Evolutionary conservation across 208 protist genomes (phyloP).

Genomic region (Leishmania braziliensis): DNA sequence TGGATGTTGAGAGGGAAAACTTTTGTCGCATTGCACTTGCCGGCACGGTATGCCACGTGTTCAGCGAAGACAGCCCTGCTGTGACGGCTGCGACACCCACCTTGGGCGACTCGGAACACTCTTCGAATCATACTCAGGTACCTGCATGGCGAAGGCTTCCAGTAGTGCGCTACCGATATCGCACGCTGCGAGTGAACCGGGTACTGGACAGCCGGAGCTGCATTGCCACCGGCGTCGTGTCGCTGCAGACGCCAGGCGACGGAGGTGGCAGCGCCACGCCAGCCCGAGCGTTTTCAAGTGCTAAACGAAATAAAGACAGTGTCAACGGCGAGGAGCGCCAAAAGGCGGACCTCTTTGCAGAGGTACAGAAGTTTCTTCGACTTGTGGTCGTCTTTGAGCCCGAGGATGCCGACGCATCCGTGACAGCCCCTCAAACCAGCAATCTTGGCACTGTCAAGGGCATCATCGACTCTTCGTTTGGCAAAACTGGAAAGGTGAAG

Average conservation of each 20-base stretch:
- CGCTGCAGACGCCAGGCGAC: not conserved
- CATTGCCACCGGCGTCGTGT: conserved; percentile 73
- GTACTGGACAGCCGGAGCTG: conserved; percentile 69
- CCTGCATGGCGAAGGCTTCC: conserved; percentile 55
- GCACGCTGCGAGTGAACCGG: conserved; percentile 57
- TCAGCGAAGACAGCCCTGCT: conserved; percentile 9
- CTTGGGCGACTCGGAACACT: not conserved
- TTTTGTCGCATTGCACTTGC: conserved; percentile 78
- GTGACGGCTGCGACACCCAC: not conserved
- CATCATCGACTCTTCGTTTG: conserved; percentile 75
- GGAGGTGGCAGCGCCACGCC: not conserved
- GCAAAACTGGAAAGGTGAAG: conserved; percentile 84
- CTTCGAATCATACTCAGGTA: not conserved
- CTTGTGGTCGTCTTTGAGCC: conserved; percentile 51
- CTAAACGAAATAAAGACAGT: not conserved
- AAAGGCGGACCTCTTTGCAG: conserved; percentile 54
- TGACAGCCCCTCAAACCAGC: not conserved
- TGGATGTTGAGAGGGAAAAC: conserved; percentile 72
- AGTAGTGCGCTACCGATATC: conserved; percentile 53
- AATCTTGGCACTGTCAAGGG: conserved; percentile 28
- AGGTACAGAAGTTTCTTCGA: conserved; percentile 78
- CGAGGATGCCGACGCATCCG: conserved; percentile 6
- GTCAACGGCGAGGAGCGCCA: conserved; percentile 1
- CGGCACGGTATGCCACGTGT: conserved; percentile 43
- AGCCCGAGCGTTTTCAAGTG: not conserved